phyloP scores from a whole-genome alignment of 805 yeast genomes.

The Saccharomycopsis selenospora region DNA sequence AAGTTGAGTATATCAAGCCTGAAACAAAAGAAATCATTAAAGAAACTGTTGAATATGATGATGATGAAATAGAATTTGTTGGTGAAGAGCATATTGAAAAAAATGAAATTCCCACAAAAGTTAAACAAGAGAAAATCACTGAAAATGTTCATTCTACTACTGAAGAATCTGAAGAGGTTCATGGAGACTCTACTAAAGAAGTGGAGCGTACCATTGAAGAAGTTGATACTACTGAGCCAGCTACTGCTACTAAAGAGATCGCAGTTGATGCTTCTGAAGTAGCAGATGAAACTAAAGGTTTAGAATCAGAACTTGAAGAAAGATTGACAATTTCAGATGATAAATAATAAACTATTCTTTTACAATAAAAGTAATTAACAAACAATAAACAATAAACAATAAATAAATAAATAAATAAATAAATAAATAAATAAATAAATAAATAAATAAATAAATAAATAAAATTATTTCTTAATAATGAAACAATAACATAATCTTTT shows the following conservation, averaged over 20 bases:
- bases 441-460: too few relatives aligned
- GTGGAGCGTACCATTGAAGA: too few relatives aligned
- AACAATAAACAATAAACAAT: too few relatives aligned
- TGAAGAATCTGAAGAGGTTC: neutral
- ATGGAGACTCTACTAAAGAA: too few relatives aligned
- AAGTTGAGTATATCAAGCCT: constrained; percentile 2
- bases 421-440: neutral
- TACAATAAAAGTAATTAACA: neutral
- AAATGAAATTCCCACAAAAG: neutral
- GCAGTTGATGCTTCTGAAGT: too few relatives aligned
- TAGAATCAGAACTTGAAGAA: neutral
- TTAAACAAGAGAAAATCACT: neutral
- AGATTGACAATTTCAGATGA: neutral
- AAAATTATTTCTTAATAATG: too few relatives aligned
- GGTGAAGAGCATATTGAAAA: neutral
- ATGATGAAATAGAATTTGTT: neutral
- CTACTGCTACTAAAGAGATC: too few relatives aligned
- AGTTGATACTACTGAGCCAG: too few relatives aligned
- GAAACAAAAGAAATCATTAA: neutral
- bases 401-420: too few relatives aligned
- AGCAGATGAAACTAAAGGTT: neutral
- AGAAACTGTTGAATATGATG: neutral
- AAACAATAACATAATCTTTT: too few relatives aligned
- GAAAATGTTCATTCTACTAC: neutral
- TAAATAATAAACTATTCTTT: neutral